Percentiles rank a stretch among this genome's conserved stretches.
Conservation (phyloP, 345 rosid species). For the Brassica cretica region DNA sequence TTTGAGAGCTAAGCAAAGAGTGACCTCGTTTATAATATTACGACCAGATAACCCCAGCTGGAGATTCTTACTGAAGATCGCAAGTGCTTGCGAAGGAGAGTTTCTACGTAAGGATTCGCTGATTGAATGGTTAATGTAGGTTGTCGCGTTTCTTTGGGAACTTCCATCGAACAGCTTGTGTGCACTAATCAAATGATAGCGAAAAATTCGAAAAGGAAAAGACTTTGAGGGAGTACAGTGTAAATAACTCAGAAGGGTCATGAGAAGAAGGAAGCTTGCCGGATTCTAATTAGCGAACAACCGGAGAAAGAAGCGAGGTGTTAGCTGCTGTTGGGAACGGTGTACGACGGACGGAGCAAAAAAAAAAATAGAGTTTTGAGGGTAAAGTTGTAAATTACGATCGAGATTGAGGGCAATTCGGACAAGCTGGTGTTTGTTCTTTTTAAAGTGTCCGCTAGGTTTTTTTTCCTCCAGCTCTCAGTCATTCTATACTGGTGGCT, state of each 20-base stretch:
- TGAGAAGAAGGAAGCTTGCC: conserved; percentile 25
- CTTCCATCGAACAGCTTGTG: conserved; percentile 43
- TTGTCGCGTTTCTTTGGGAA: conserved; percentile 32
- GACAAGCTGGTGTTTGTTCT: conserved; percentile 33
- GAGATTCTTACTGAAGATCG: conserved; percentile 46
- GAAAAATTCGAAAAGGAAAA: conserved; percentile 14
- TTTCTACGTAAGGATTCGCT: conserved; percentile 41
- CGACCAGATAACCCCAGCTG: conserved; percentile 31
- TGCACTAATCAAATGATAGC: conserved; percentile 25
- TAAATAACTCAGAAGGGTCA: conserved; percentile 32
- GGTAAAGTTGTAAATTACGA: conserved; percentile 32
- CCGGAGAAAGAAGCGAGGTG: conserved; percentile 11
- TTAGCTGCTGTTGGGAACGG: background rate
- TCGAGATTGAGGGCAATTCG: conserved; percentile 23
- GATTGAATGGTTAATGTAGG: conserved; percentile 45
- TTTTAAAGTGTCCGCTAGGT: conserved; percentile 40
- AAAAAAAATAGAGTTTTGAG: background rate
- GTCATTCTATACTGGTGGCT: conserved; percentile 19
- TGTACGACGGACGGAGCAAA: background rate
- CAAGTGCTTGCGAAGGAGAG: conserved; percentile 44
- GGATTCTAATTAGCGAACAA: background rate
- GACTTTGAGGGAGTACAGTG: conserved; percentile 22
- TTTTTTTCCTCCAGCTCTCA: conserved; percentile 21
- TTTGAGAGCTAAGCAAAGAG: conserved; percentile 65
- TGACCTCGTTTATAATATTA: conserved; percentile 51